Evolutionary conservation across 805 yeast genomes (phyloP), one percentile per base, ranked within the genome.

Genomic region (Candida suzukii): DNA sequence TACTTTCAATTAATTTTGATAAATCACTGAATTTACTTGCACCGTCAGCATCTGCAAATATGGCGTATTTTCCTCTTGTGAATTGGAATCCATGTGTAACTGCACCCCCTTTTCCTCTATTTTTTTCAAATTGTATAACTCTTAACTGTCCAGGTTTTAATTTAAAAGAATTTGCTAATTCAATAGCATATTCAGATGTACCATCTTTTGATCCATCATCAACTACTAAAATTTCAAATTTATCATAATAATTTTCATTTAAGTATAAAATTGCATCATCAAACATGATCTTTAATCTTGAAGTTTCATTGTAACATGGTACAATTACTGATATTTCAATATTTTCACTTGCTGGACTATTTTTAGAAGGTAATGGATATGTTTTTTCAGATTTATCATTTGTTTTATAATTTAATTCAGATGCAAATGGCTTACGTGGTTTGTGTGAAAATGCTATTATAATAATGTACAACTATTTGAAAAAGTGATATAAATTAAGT

Each of bases 21-120:
- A 84, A 67, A 59, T 90, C 96, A 21, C 74, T 54, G 57, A 93
- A 93, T 50, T 73, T 71, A 21, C 95, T 82, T 4, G 99, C 98
- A 27, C 98, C 98, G 63, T 93, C 99, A 1, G 98, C 99, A 63
- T 93, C 99, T 1, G 96, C 98, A 67, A 93, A 93, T 10, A 93
- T 71, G 11, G 78, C 76, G 52, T 74, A 81, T 42, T 70, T 59
- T 12, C 98, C 99, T 34, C 87, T 67, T 3, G 81, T 66, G 52
- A 78, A 79, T 51, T 81, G 74, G 60, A 93, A 64, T 7, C 99
- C 99, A 61, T 91, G 97, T 16, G 95, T 79, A 0, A 93, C 98
- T 0, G 98, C 99, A 12, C 98, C 96, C 28, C 95, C 95, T 64
- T 91, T 91, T 21, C 99, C 99, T 52, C 99, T 73, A 60, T 93